A percentile compares a stretch with the other conserved stretches of the same genome.
phyloP scores from a whole-genome alignment of 208 protist species.

The Wallacemonas rigidus region DNA sequence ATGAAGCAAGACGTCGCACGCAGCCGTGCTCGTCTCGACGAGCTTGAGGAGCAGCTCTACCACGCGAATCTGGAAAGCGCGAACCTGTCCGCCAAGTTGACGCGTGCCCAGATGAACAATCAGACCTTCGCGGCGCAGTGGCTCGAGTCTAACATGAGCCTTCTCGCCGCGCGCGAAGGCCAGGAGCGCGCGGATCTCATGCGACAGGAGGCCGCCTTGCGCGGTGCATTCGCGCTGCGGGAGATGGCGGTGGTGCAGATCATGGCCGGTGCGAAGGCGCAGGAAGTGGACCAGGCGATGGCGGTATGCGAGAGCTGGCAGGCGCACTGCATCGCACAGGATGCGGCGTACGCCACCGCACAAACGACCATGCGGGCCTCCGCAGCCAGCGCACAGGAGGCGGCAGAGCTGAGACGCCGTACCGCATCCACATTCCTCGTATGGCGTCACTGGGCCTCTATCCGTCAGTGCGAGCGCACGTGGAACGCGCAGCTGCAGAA shows the following conservation, averaged over 20 bases:
- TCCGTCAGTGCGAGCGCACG: not conserved
- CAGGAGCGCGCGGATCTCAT: conserved; percentile 18
- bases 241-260: conserved; percentile 22
- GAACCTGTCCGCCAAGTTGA: conserved; percentile 1
- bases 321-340: conserved; percentile 21
- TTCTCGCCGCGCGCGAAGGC: conserved; percentile 8
- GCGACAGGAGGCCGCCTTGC: conserved; percentile 21
- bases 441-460: not conserved
- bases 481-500: not conserved
- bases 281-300: conserved; percentile 26
- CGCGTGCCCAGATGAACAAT: not conserved
- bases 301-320: conserved; percentile 35
- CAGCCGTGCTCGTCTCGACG: not conserved
- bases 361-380: not conserved
- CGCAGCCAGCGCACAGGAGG: not conserved
- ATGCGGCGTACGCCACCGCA: not conserved
- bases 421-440: not conserved
- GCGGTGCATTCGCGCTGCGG: conserved; percentile 22
- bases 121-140: not conserved
- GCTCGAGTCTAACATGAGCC: not conserved
- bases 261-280: conserved; percentile 15
- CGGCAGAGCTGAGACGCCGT: conserved; percentile 2
- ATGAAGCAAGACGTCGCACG: conserved; percentile 18
- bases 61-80: not conserved
- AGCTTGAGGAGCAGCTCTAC: conserved; percentile 10